phyloP scores from a whole-genome alignment of 2,329 filamentous ascomycete species.

The Dothistroma septosporum region DNA sequence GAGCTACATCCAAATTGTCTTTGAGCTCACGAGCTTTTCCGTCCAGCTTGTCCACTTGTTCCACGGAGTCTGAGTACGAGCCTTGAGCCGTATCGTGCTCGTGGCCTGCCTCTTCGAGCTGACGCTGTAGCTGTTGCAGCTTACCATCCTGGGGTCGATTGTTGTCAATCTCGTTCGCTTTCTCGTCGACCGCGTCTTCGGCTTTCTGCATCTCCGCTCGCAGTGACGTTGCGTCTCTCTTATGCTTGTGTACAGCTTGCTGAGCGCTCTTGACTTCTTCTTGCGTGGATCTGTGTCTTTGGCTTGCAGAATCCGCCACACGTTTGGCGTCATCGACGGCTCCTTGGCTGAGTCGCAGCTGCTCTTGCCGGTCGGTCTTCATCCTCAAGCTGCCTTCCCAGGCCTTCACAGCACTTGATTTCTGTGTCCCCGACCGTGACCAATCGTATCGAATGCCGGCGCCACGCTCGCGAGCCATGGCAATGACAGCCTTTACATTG shows the following conservation, averaged over 20 bases:
- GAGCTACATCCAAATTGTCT: constrained; percentile 30
- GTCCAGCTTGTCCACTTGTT: constrained; percentile 44
- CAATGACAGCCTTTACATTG: constrained; percentile 71
- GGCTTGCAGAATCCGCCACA: constrained; percentile 53
- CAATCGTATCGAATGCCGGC: constrained; percentile 59
- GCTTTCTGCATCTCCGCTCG: constrained; percentile 56
- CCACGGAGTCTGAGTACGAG: constrained; percentile 48
- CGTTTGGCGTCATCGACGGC: constrained; percentile 32
- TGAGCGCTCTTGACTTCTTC: constrained; percentile 50
- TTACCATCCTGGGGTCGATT: constrained; percentile 59
- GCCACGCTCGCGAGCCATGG: constrained; percentile 54
- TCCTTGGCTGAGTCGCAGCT: constrained; percentile 41
- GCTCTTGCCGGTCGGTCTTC: constrained; percentile 31
- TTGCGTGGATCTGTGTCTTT: constrained; percentile 47
- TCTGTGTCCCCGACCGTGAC: constrained; percentile 47
- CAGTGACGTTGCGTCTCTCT: constrained; percentile 46
- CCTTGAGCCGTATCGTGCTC: constrained; percentile 42
- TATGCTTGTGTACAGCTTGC: constrained; percentile 49
- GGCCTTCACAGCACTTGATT: constrained; percentile 51
- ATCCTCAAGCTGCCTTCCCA: constrained; percentile 59
- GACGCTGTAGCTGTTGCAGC: constrained; percentile 40
- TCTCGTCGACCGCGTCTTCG: constrained; percentile 58
- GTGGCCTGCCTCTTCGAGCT: constrained; percentile 56
- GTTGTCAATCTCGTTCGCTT: constrained; percentile 62
- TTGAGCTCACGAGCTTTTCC: constrained; percentile 33